Base-by-base conservation (phyloP, 768 basidiomycete species). In the Harrya chromipes region DNA sequence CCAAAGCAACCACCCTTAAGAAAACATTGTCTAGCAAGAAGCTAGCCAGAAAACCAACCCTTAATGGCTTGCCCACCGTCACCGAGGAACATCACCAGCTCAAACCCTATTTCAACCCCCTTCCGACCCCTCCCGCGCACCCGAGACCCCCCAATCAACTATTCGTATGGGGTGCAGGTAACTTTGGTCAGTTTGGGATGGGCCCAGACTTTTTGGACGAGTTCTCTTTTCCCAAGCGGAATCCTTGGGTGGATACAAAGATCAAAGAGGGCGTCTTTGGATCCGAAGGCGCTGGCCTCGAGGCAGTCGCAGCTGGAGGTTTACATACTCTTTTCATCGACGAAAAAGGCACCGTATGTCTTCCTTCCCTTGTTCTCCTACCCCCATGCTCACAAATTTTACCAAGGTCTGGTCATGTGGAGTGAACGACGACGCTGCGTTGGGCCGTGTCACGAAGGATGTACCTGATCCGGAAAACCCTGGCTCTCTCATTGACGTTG, bases 161-260 rank as follows among this genome's bases (percentile, higher is more conserved):
- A 16, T 95, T 94, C 55, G 85, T 81, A 8, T 97, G 90, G 81
- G 95, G 95, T 7, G 84, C 86, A 11, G 94, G 93, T 23, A 94
- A 95, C 68, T 92, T 93, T 72, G 94, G 94, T 26, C 94, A 98
- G 68, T 87, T 97, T 61, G 97, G 94, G 27, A 81, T 95, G 74
- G 95, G 95, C 33, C 82, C 83, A 4, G 81, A 84, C 55, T 63
- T 72, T 42, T 72, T 92, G 27, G 82, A 75, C 49, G 91, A 95
- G 67, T 77, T 87, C 48, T 70, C 77, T 46, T 85, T 84, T 55
- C 94, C 94, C 9, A 85, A 79, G 60, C 79, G 84, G 49, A 93
- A 90, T 64, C 53, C 68, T 0, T 90, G 87, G 85, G 77, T 90
- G 20, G 85, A 92, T 58, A 73, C 83, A 60, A 80, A 85, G 67